phyloP scores from a whole-genome alignment of 345 rosid species.

The Murraya koenigii region DNA sequence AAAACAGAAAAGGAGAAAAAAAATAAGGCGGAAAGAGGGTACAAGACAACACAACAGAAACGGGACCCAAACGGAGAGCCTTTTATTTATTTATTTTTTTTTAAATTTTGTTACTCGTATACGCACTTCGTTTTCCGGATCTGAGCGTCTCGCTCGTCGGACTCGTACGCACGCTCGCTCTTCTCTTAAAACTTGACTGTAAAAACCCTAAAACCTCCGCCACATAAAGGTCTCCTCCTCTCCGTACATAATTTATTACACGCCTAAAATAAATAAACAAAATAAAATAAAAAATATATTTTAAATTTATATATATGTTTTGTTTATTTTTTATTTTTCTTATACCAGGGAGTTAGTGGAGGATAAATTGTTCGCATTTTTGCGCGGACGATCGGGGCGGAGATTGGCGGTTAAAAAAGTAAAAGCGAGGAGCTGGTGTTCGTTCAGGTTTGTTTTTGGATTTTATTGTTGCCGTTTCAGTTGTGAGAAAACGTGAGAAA shows the following conservation, averaged over 20 bases:
- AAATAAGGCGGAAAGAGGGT: background rate
- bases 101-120: background rate
- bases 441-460: constrained; percentile 3
- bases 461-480: constrained; percentile 1
- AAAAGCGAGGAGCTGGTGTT: background rate
- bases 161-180: background rate
- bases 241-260: background rate
- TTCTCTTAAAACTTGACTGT: constrained; percentile 11
- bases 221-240: background rate
- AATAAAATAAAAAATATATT: background rate
- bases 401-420: constrained; percentile 2
- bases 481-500: constrained; percentile 8
- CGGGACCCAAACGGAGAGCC: constrained; percentile 10
- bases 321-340: background rate
- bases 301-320: background rate
- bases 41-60: background rate
- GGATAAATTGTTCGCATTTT: background rate
- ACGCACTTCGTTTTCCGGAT: constrained; percentile 15
- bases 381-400: constrained; percentile 2
- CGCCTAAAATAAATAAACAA: background rate
- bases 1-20: background rate
- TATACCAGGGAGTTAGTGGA: background rate
- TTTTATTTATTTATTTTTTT: too few relatives aligned
- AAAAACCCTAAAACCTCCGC: constrained; percentile 18
- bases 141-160: constrained; percentile 17